Evolutionary conservation across 768 basidiomycete species (phyloP).

Genomic region (Pleurotus cornucopiae): DNA sequence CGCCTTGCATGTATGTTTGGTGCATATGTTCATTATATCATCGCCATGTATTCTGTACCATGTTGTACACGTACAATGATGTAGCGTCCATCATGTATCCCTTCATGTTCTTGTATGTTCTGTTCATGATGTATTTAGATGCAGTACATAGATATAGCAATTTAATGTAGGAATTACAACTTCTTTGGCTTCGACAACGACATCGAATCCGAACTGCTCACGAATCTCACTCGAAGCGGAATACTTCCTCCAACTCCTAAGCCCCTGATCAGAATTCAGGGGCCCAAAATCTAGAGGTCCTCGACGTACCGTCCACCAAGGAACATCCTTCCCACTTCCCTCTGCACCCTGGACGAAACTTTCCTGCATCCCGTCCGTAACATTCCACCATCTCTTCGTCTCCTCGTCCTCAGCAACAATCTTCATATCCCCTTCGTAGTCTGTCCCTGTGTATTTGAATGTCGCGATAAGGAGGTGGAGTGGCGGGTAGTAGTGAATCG

Average conservation of each 20-base stretch:
- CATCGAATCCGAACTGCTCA: too few species aligned
- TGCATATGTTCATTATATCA: too few species aligned
- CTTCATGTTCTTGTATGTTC: too few species aligned
- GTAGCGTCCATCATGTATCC: too few species aligned
- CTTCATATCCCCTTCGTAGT: conserved; percentile 67
- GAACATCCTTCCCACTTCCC: conserved; percentile 62
- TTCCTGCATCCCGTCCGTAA: conserved; percentile 78
- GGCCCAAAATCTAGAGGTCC: not conserved
- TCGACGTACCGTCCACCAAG: conserved; percentile 63
- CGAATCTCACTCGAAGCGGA: not conserved
- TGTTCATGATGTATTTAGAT: too few species aligned
- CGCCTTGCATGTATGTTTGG: too few species aligned
- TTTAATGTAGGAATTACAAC: too few species aligned
- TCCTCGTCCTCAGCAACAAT: conserved; percentile 58
- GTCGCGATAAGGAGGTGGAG: conserved; percentile 69
- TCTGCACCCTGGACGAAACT: conserved; percentile 66
- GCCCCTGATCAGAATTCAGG: not conserved
- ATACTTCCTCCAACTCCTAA: conserved; percentile 6
- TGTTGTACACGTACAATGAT: too few species aligned
- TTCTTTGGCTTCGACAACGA: too few species aligned
- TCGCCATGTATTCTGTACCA: too few species aligned
- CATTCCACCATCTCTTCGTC: conserved; percentile 74
- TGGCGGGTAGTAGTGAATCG: conserved; percentile 65
- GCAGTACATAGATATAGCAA: too few species aligned
- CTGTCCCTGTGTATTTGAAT: conserved; percentile 68